Base-by-base conservation (phyloP, 2,329 filamentous ascomycete genomes). In the Colletotrichum sp. region DNA sequence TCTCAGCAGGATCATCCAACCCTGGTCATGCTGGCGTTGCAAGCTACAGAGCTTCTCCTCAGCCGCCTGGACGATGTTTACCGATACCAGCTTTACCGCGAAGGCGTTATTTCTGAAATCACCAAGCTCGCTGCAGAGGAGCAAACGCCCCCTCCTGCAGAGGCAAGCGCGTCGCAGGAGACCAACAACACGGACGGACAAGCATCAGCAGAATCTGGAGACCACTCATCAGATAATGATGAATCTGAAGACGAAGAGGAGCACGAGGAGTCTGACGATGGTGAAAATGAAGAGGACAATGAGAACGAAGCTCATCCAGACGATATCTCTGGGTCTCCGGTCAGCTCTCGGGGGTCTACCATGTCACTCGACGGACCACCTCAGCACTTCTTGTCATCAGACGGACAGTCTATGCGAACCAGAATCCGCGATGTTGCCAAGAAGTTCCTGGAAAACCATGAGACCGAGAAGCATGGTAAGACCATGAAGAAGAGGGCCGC, bases 61-160 rank as follows among this genome's bases (percentile, higher is more conserved):
- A 93, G 93, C 80, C 93, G 98, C 21, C 88, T 99, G 8, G 95
- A 96, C 78, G 90, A 93, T 26, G 95, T 99, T 34, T 99, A 99
- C 82, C 93, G 95, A 30, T 98, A 98, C 81, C 98, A 99, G 80
- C 96, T 99, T 80, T 98, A 99, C 82, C 95, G 97, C 1, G 98
- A 99, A 86, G 97, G 97, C 44, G 97, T 99, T 59, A 96, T 99
- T 79, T 90, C 94, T 3, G 96, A 99, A 83, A 98, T 99, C 68
- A 90, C 92, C 34, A 96, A 96, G 81, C 88, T 99, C 36, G 93
- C 95, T 1, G 89, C 86, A 68, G 84, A 88, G 67, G 87, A 90
- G 68, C 66, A 76, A 80, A 84, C 10, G 65, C 80, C 68, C 16
- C 71, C 68, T 12, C 81, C 83, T 12, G 82, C 85, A 5, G 83